Evolutionary conservation across 2,329 filamentous ascomycete species (phyloP).

Genomic region (Ophiostoma tasmaniense): DNA sequence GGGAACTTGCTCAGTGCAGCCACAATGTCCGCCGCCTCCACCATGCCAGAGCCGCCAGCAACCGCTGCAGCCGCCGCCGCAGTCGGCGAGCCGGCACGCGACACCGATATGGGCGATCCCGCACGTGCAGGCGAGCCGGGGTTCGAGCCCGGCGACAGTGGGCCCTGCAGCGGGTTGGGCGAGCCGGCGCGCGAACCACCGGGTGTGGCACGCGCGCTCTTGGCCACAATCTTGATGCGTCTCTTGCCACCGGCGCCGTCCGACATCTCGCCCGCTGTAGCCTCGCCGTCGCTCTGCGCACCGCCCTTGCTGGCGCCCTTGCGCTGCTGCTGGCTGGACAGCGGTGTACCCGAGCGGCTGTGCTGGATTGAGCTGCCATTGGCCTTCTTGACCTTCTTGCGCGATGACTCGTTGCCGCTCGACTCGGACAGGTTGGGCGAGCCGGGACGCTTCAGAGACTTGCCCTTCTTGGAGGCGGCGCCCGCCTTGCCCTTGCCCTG

Average conservation of each 20-base stretch:
- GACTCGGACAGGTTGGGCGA: conserved; percentile 85
- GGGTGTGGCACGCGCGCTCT: conserved; percentile 42
- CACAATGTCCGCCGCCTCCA: conserved; percentile 46
- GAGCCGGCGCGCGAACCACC: conserved; percentile 54
- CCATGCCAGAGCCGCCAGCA: conserved; percentile 23
- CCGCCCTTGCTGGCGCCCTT: conserved; percentile 27
- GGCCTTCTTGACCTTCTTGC: conserved; percentile 64
- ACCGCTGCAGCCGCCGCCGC: not conserved
- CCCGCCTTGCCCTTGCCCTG: conserved; percentile 40
- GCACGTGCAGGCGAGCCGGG: conserved; percentile 21
- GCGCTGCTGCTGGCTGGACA: conserved; percentile 39
- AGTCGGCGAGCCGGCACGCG: conserved; percentile 25
- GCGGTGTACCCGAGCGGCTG: conserved; percentile 49
- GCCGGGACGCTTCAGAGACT: conserved; percentile 70
- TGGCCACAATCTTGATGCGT: conserved; percentile 47
- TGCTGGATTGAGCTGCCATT: conserved; percentile 37
- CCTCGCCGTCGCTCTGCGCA: conserved; percentile 64
- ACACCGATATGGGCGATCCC: conserved; percentile 19
- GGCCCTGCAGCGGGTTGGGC: conserved; percentile 37
- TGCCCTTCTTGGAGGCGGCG: conserved; percentile 41
- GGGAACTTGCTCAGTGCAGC: conserved; percentile 41
- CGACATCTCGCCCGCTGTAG: conserved; percentile 59
- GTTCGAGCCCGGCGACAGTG: conserved; percentile 13
- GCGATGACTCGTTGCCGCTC: conserved; percentile 80
- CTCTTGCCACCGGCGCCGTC: conserved; percentile 41